Evolutionary conservation across 371 early-diverging fungal genomes (phyloP).

Genomic region (Mucor mucedo): DNA sequence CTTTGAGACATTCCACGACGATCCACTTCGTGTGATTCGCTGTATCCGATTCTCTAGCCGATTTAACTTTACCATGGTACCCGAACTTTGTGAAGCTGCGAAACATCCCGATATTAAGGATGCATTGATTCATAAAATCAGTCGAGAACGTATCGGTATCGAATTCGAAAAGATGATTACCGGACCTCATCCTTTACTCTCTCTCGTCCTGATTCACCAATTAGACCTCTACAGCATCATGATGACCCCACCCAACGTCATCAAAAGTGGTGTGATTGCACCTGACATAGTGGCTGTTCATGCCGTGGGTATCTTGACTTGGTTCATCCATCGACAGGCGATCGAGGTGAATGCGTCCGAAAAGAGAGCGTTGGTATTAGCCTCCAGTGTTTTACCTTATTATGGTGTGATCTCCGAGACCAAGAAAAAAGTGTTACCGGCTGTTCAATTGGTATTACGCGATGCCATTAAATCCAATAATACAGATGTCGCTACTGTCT

Average conservation of each 20-base stretch:
- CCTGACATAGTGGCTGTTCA: constrained; percentile 42
- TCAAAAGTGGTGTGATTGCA: constrained; percentile 37
- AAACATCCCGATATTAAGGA: constrained; percentile 61
- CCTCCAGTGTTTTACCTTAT: constrained; percentile 55
- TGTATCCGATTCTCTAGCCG: constrained; percentile 96
- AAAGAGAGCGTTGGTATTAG: constrained; percentile 19
- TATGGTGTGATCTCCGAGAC: constrained; percentile 30
- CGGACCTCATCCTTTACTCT: constrained; percentile 59
- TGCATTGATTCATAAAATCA: constrained; percentile 87
- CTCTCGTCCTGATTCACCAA: constrained; percentile 55
- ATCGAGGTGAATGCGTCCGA: constrained; percentile 22
- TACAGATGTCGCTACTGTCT: constrained; percentile 43
- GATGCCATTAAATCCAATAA: constrained; percentile 53
- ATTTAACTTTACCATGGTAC: constrained; percentile 82
- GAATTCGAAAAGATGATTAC: constrained; percentile 97
- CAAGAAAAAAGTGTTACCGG: constrained; percentile 39
- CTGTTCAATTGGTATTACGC: constrained; percentile 43
- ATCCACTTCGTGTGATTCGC: constrained; percentile 97
- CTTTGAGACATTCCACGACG: constrained; percentile 93
- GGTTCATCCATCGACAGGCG: constrained; percentile 33
- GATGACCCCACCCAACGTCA: constrained; percentile 54
- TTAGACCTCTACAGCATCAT: constrained; percentile 62
- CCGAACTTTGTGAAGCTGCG: constrained; percentile 72
- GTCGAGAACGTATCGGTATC: constrained; percentile 93
- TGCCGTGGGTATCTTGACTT: constrained; percentile 52